Evolutionary conservation across 1,284 basidiomycete genomes (phyloP).

Genomic region (Sporisorium graminicola): DNA sequence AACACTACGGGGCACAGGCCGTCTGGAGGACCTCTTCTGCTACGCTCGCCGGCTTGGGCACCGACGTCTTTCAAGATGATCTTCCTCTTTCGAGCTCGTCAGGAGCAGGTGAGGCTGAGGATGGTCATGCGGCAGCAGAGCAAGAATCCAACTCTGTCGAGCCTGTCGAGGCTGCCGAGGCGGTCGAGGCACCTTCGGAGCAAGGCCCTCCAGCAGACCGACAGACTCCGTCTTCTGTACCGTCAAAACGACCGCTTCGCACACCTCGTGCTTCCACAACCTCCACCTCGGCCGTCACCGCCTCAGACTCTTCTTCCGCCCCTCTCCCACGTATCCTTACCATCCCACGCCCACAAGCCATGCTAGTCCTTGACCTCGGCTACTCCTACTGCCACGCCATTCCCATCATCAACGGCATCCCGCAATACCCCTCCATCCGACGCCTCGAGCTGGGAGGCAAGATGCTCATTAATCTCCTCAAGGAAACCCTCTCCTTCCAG

Average conservation of each 20-base stretch:
- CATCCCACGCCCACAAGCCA: conserved; percentile 77
- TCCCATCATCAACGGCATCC: conserved; percentile 81
- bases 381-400: conserved; percentile 93
- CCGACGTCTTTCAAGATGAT: conserved; percentile 10
- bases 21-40: conserved; percentile 75
- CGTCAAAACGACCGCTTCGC: conserved; percentile 6
- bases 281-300: not conserved
- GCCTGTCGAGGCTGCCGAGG: not conserved
- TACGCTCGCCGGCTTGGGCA: conserved; percentile 19
- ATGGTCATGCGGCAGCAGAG: not conserved
- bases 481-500: conserved; percentile 90
- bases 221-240: not conserved
- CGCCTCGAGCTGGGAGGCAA: conserved; percentile 95
- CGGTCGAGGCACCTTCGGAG: not conserved
- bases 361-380: conserved; percentile 86
- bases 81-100: conserved; percentile 4
- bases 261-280: conserved; percentile 7
- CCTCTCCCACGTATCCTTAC: conserved; percentile 7
- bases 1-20: conserved; percentile 91
- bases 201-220: not conserved
- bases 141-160: not conserved
- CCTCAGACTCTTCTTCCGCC: not conserved
- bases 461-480: conserved; percentile 91
- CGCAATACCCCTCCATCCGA: conserved; percentile 80
- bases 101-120: not conserved